These are phyloP conservation scores for Fusarium transvaalense DNA, from an alignment of 2,329 filamentous ascomycete species.

Conservation along the genomic window DNA sequence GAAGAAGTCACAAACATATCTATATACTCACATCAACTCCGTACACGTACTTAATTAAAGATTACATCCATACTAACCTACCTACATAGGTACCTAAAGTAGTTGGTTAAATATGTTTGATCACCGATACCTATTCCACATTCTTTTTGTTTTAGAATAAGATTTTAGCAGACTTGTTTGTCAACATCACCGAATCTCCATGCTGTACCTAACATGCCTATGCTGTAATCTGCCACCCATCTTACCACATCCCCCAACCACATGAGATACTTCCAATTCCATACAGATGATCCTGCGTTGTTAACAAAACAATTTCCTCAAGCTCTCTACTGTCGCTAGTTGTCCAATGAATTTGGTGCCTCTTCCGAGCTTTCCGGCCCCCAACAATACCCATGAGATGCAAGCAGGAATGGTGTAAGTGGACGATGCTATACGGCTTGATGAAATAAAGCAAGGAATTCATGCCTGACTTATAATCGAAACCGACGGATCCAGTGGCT, in stretches of 20 bases:
- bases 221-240: not conserved
- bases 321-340: not conserved
- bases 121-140: not conserved
- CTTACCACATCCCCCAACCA: not conserved
- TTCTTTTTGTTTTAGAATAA: not conserved
- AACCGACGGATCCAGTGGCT: not conserved
- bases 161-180: not conserved
- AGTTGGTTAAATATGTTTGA: not conserved
- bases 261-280: not conserved
- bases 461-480: not conserved
- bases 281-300: not conserved
- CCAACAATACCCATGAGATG: not conserved
- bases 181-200: not conserved
- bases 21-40: not conserved
- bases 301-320: not conserved
- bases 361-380: slow-evolving; percentile 35
- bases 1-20: not conserved
- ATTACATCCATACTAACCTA: no score
- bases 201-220: not conserved
- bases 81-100: no score
- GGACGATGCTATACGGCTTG: not conserved
- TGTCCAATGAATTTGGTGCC: slow-evolving; percentile 16
- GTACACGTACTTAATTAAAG: no score
- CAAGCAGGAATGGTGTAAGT: not conserved
- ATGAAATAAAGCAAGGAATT: not conserved